Conservation (phyloP, 768 basidiomycete species). For the Aureoboletus auriporus region DNA sequence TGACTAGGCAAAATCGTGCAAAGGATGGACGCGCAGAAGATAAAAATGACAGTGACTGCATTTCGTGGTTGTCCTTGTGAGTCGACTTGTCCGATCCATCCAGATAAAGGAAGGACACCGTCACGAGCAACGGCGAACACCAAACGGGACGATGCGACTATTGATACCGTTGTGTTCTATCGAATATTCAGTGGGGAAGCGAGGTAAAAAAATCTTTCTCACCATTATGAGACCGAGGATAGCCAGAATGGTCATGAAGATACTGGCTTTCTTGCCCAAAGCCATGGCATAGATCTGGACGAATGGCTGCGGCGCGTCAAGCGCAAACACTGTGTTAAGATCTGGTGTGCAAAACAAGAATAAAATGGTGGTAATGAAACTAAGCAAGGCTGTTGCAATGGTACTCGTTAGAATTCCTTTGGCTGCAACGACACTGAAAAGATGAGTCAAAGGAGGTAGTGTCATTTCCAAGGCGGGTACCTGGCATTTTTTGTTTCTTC, state of each 20-base stretch:
- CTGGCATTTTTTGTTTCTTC: conserved; percentile 86
- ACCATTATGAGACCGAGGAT: conserved; percentile 83
- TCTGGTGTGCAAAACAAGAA: conserved; percentile 86
- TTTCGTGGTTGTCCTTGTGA: conserved; percentile 70
- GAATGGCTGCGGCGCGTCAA: conserved; percentile 87
- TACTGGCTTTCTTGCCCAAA: conserved; percentile 70
- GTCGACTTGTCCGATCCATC: conserved; percentile 80
- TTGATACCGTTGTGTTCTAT: conserved; percentile 82
- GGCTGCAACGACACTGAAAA: conserved; percentile 64
- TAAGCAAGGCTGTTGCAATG: conserved; percentile 73
- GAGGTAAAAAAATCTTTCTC: conserved; percentile 19
- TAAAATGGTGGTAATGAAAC: conserved; percentile 72
- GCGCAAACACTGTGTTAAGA: conserved; percentile 66
- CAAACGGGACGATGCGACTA: conserved; percentile 85
- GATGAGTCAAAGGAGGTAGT: neutral
- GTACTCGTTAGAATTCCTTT: conserved; percentile 80
- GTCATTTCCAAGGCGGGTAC: conserved; percentile 23
- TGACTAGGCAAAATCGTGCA: conserved; percentile 87
- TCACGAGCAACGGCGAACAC: conserved; percentile 94
- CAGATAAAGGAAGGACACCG: conserved; percentile 79
- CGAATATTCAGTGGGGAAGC: neutral
- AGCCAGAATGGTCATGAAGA: conserved; percentile 87
- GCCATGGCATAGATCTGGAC: conserved; percentile 85
- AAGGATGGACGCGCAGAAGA: conserved; percentile 71
- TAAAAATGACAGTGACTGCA: conserved; percentile 83